Evolutionary conservation across 2,329 filamentous ascomycete species (phyloP).

Genomic region (Fusarium devonianum): DNA sequence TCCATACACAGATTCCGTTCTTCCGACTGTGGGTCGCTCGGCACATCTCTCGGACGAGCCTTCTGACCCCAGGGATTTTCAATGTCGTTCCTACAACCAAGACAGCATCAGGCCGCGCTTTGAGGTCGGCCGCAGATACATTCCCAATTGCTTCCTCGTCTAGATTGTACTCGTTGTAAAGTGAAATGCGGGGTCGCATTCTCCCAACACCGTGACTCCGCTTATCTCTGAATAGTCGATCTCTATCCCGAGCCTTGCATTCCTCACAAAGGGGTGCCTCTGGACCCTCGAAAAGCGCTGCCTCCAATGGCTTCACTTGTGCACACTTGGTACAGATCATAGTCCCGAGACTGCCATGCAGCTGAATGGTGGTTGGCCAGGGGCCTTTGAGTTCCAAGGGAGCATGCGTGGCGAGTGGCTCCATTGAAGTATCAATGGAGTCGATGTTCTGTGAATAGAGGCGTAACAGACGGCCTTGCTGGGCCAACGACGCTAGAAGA

Average conservation of each 20-base stretch:
- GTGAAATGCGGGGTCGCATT: conserved; percentile 87
- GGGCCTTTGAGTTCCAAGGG: conserved; percentile 85
- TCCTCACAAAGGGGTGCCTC: conserved; percentile 78
- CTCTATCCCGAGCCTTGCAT: conserved; percentile 54
- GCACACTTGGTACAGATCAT: conserved; percentile 97
- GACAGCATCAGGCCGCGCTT: conserved; percentile 84
- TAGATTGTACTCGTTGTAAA: conserved; percentile 97
- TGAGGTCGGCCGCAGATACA: conserved; percentile 84
- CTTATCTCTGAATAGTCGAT: conserved; percentile 74
- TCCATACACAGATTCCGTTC: conserved; percentile 89
- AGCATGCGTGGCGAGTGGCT: conserved; percentile 78
- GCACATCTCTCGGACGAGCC: conserved; percentile 90
- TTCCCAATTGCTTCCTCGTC: conserved; percentile 95
- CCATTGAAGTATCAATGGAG: conserved; percentile 84
- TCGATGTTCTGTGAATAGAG: conserved; percentile 98
- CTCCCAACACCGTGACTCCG: conserved; percentile 91
- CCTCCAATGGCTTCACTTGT: conserved; percentile 76
- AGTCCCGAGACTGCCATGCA: conserved; percentile 92
- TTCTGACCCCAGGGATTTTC: conserved; percentile 89
- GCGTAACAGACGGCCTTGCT: conserved; percentile 83
- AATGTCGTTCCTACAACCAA: conserved; percentile 94
- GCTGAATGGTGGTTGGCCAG: conserved; percentile 91
- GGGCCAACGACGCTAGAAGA: conserved; percentile 86
- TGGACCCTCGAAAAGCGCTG: conserved; percentile 81
- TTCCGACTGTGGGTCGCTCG: conserved; percentile 80